A percentile compares a stretch with the other conserved stretches of the same genome.
Conservation (phyloP, 116 monocot species). For the Iris pallida region DNA sequence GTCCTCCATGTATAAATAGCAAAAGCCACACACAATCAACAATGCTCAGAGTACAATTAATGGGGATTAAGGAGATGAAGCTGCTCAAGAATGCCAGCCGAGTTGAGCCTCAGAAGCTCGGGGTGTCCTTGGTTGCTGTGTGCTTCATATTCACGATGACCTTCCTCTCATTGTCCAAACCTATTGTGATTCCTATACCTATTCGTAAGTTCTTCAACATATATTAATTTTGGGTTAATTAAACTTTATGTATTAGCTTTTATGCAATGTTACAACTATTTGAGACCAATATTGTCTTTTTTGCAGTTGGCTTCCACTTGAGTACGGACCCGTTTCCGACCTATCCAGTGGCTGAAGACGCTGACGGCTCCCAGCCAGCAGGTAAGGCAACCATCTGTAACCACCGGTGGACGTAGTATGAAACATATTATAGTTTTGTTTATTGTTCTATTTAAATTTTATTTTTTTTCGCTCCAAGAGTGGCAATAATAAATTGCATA, state of each 20-base stretch:
- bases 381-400: neutral
- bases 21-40: neutral
- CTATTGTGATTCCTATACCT: neutral
- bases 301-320: slow-evolving; percentile 8
- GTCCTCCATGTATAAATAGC: neutral
- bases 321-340: neutral
- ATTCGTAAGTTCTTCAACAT: neutral
- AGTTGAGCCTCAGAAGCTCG: slow-evolving; percentile 11
- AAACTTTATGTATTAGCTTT: neutral
- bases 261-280: neutral
- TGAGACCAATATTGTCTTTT: neutral
- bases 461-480: neutral
- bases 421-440: neutral
- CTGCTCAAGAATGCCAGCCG: slow-evolving; percentile 6
- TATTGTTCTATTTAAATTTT: neutral
- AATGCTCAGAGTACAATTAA: neutral
- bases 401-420: neutral
- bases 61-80: slow-evolving; percentile 12
- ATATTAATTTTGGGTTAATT: neutral
- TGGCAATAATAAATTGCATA: neutral
- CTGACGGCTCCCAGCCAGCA: neutral
- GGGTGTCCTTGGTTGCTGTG: slow-evolving; percentile 7
- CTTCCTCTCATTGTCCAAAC: slow-evolving; percentile 10
- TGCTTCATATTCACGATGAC: slow-evolving; percentile 15
- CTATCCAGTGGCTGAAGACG: neutral